Percentiles rank a stretch among this genome's conserved stretches.
Evolutionary conservation across 805 yeast species (phyloP).

Genomic region (Sugiyamaella americana): DNA sequence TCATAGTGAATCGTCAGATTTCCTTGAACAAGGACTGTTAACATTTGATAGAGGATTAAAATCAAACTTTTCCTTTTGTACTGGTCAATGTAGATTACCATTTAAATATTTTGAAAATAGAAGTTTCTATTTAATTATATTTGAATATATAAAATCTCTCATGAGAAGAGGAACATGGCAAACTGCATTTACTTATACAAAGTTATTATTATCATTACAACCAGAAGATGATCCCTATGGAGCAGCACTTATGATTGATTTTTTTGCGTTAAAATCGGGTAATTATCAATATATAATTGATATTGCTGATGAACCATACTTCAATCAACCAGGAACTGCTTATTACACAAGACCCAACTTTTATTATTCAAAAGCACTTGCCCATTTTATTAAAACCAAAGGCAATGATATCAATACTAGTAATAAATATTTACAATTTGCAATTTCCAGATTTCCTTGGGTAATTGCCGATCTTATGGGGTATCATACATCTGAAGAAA

Average conservation of each 20-base stretch:
- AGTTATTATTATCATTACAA: constrained; percentile 57
- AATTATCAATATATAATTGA: constrained; percentile 59
- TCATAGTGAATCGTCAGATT: constrained; percentile 58
- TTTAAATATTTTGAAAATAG: constrained; percentile 69
- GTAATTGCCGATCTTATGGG: constrained; percentile 46
- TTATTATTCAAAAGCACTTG: constrained; percentile 58
- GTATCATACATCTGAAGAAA: constrained; percentile 5
- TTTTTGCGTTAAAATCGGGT: constrained; percentile 60
- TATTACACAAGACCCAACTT: constrained; percentile 68
- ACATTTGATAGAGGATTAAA: constrained; percentile 72
- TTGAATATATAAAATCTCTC: constrained; percentile 62
- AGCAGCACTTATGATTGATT: constrained; percentile 75
- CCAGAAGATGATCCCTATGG: constrained; percentile 84
- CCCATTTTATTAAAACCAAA: constrained; percentile 41
- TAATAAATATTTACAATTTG: constrained; percentile 39
- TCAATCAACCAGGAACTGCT: constrained; percentile 46
- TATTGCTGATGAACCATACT: constrained; percentile 37
- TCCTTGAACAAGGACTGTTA: constrained; percentile 71
- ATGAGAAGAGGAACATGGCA: constrained; percentile 71
- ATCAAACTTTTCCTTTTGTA: constrained; percentile 50
- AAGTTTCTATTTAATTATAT: constrained; percentile 66
- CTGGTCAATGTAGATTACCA: constrained; percentile 60
- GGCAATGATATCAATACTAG: constrained; percentile 36
- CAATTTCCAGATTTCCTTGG: constrained; percentile 53
- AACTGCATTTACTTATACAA: constrained; percentile 74